Conservation (phyloP, 2,329 filamentous ascomycete genomes). For the Furcasterigmium furcatum region DNA sequence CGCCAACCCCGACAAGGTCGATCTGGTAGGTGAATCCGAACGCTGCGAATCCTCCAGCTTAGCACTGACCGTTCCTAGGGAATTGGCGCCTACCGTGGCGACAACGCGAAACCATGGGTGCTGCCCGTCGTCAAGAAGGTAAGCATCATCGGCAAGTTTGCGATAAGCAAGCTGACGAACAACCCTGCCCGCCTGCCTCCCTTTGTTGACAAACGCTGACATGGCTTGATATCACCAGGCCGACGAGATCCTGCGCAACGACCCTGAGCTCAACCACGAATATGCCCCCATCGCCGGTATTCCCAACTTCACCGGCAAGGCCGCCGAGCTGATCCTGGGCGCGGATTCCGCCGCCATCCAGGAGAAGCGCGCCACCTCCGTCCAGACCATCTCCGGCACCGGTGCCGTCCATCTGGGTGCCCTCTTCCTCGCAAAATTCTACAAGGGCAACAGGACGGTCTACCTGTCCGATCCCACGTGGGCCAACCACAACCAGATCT, state of each 20-base stretch:
- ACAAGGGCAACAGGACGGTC: conserved; percentile 68
- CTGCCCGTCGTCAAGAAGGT: conserved; percentile 96
- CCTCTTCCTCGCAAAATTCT: conserved; percentile 93
- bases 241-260: conserved; percentile 82
- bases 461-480: conserved; percentile 96
- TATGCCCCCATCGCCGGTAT: conserved; percentile 96
- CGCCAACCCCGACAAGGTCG: conserved; percentile 75
- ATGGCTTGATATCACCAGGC: too few species aligned
- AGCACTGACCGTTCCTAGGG: conserved; percentile 35
- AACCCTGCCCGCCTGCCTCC: background rate
- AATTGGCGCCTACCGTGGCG: conserved; percentile 90
- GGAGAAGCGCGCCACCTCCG: conserved; percentile 75
- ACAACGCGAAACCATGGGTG: conserved; percentile 96
- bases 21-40: conserved; percentile 62
- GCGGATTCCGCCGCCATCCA: conserved; percentile 73
- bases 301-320: conserved; percentile 79
- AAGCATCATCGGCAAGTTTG: conserved; percentile 24
- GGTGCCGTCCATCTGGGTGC: conserved; percentile 91
- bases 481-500: conserved; percentile 99
- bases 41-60: conserved; percentile 2
- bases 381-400: conserved; percentile 97
- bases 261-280: conserved; percentile 93
- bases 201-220: conserved; percentile 10
- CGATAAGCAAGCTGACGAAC: conserved; percentile 2
- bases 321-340: conserved; percentile 87